Evolutionary conservation across 2,329 filamentous ascomycete species (phyloP).

Genomic region (Venturia carpophila): DNA sequence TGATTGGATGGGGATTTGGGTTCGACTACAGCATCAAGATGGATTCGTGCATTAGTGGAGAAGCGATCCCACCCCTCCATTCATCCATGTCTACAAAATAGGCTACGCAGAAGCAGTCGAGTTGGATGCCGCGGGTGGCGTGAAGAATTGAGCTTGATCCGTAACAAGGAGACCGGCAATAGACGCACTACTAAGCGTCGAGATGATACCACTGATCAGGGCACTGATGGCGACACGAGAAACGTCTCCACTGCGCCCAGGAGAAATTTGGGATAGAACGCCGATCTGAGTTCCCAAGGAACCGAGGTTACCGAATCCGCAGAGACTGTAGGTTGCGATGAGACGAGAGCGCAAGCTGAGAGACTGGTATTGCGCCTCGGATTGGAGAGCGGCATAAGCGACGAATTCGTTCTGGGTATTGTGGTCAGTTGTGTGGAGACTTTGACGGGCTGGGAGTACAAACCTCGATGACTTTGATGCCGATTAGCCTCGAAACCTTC

Average conservation of each 20-base stretch:
- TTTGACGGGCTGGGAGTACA: conserved; percentile 27
- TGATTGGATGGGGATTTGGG: too few relatives aligned
- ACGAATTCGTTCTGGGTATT: conserved; percentile 62
- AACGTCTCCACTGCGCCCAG: conserved; percentile 65
- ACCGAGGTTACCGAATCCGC: conserved; percentile 69
- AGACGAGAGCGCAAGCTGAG: conserved; percentile 65
- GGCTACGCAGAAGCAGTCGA: not conserved
- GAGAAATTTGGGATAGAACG: conserved; percentile 74
- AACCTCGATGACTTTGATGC: conserved; percentile 70
- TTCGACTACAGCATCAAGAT: too few relatives aligned
- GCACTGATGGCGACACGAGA: conserved; percentile 68
- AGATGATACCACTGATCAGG: conserved; percentile 67
- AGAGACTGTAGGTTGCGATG: conserved; percentile 80
- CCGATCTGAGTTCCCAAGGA: conserved; percentile 86
- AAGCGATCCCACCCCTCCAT: too few relatives aligned
- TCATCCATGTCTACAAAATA: too few relatives aligned
- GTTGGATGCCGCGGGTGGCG: not conserved
- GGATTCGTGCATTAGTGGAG: too few relatives aligned
- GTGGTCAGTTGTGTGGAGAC: conserved; percentile 12
- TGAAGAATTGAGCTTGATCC: conserved; percentile 9
- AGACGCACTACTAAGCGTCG: conserved; percentile 69
- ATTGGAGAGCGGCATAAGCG: conserved; percentile 54
- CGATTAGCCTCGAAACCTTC: conserved; percentile 70
- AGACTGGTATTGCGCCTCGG: conserved; percentile 43
- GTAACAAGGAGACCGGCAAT: conserved; percentile 70